Evolutionary conservation across 1,284 basidiomycete species (phyloP).

Genomic region (Leucoagaricus sp.): DNA sequence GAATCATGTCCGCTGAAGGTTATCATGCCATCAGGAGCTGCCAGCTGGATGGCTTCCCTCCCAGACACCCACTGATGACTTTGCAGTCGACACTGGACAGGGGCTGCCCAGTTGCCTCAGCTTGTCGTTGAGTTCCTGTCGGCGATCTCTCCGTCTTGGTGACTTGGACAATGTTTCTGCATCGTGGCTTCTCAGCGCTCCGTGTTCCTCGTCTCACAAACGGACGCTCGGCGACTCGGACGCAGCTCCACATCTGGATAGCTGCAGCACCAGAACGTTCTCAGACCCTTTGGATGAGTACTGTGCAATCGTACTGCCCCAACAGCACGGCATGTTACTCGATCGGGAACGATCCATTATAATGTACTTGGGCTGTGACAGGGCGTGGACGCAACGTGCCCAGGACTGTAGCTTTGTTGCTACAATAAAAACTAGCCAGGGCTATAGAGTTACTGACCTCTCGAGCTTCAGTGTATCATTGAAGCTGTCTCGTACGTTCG

Average conservation of each 20-base stretch:
- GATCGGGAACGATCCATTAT: conserved; percentile 8
- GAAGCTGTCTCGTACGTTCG: neutral
- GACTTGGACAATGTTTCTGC: neutral
- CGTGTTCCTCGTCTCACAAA: conserved; percentile 5
- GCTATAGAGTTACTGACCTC: neutral
- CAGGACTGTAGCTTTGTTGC: conserved; percentile 7
- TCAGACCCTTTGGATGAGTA: conserved; percentile 10
- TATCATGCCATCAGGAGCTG: neutral
- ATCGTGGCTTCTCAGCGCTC: conserved; percentile 8
- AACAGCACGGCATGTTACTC: conserved; percentile 14
- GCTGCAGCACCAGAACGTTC: conserved; percentile 10
- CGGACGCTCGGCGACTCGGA: conserved; percentile 2
- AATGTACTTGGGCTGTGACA: conserved; percentile 2
- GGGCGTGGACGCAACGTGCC: conserved; percentile 16
- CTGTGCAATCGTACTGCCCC: conserved; percentile 12
- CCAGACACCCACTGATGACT: neutral
- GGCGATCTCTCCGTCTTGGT: neutral
- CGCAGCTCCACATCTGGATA: conserved; percentile 5
- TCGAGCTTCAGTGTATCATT: neutral
- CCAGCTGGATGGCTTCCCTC: neutral
- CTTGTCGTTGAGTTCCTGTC: neutral
- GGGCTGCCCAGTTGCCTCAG: neutral
- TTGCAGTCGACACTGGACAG: neutral
- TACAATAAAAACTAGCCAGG: conserved; percentile 10
- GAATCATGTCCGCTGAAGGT: neutral